Evolutionary conservation across 2,329 filamentous ascomycete species (phyloP).

Genomic region (Neonectria punicea): DNA sequence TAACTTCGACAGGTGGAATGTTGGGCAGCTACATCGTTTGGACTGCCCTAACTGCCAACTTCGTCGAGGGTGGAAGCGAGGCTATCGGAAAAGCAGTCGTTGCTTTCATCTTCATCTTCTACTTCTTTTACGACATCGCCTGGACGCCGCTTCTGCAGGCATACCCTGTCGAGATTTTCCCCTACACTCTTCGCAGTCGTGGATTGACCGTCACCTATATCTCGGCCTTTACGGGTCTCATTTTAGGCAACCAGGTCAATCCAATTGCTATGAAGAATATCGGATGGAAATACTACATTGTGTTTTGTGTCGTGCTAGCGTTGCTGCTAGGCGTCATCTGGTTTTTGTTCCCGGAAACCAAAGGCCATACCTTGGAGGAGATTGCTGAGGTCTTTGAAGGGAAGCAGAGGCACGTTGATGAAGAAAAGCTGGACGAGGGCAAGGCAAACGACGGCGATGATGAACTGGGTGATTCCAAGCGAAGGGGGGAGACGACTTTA

Average conservation of each 20-base stretch:
- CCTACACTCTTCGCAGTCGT: conserved; percentile 25
- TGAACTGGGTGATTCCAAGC: neutral
- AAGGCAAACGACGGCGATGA: neutral
- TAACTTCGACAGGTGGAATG: conserved; percentile 50
- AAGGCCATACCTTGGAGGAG: conserved; percentile 42
- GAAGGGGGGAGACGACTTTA: neutral
- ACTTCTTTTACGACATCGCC: conserved; percentile 49
- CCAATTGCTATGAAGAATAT: conserved; percentile 51
- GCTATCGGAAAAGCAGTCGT: conserved; percentile 43
- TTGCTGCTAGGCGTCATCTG: conserved; percentile 47
- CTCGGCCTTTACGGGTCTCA: conserved; percentile 29
- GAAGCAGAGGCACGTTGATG: neutral
- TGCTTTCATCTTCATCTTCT: conserved; percentile 51
- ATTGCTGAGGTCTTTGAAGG: conserved; percentile 44
- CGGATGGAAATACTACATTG: conserved; percentile 52
- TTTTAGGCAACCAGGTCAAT: conserved; percentile 52
- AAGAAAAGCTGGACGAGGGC: neutral
- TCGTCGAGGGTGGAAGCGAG: conserved; percentile 24
- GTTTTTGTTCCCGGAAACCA: conserved; percentile 49
- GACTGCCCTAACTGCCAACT: conserved; percentile 44
- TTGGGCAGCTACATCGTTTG: conserved; percentile 45
- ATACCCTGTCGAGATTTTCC: conserved; percentile 42
- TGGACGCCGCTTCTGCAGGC: conserved; percentile 47
- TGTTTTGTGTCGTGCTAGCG: conserved; percentile 49
- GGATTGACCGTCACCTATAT: conserved; percentile 31